These are phyloP conservation scores for Theileria sp. DNA, from an alignment of 169 alveolate species.

Conservation along the genomic window DNA sequence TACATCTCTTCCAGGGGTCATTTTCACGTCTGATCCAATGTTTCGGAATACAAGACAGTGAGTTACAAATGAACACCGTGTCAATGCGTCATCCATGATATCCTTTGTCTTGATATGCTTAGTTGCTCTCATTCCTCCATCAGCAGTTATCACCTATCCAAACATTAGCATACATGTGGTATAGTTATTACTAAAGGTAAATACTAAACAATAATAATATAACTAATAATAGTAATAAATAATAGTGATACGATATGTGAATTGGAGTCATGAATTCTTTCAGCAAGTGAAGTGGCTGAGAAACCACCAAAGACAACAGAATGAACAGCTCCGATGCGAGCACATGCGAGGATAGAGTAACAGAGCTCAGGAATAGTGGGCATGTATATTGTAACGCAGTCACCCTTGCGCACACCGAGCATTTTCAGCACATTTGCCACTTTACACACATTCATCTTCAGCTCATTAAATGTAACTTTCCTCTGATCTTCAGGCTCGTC, in stretches of 20 bases:
- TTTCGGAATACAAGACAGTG: slow-evolving; percentile 45
- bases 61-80: slow-evolving; percentile 37
- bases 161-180: not conserved
- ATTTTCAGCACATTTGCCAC: slow-evolving; percentile 88
- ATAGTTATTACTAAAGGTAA: not conserved
- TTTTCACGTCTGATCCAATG: slow-evolving; percentile 58
- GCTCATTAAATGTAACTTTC: slow-evolving; percentile 77
- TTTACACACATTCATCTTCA: slow-evolving; percentile 78
- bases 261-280: slow-evolving; percentile 87
- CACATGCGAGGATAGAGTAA: slow-evolving; percentile 92
- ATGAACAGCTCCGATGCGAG: slow-evolving; percentile 96
- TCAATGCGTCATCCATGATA: slow-evolving; percentile 60
- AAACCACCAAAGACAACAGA: slow-evolving; percentile 97
- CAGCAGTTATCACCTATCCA: slow-evolving; percentile 44
- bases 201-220: too few species aligned
- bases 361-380: slow-evolving; percentile 93
- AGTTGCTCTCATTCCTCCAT: slow-evolving; percentile 50
- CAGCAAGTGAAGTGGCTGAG: slow-evolving; percentile 90
- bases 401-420: slow-evolving; percentile 92
- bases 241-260: slow-evolving; percentile 33
- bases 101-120: slow-evolving; percentile 58
- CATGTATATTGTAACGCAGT: slow-evolving; percentile 93
- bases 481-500: slow-evolving; percentile 80
- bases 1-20: slow-evolving; percentile 77
- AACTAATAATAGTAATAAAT: too few species aligned